Evolutionary conservation across 2,329 filamentous ascomycete species (phyloP).

Genomic region (Lecanosticta acicola): DNA sequence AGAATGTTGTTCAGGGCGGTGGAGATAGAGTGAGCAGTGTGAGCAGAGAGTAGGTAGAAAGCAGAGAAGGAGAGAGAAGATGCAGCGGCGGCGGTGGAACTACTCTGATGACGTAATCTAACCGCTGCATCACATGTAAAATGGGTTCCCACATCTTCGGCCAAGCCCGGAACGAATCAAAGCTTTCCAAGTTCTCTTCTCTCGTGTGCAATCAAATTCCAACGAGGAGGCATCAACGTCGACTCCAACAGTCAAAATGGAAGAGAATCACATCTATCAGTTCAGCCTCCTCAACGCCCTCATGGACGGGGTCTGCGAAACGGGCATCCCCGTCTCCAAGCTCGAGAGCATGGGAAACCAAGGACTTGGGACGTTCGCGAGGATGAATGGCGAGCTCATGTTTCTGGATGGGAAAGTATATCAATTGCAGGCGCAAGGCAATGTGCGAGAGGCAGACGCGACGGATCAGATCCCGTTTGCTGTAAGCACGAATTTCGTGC

Average conservation of each 20-base stretch:
- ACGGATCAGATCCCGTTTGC: slow-evolving; percentile 39
- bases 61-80: too few relatives aligned
- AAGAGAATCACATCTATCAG: slow-evolving; percentile 40
- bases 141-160: neutral
- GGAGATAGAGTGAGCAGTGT: too few relatives aligned
- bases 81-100: too few relatives aligned
- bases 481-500: slow-evolving; percentile 30
- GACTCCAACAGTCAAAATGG: slow-evolving; percentile 21
- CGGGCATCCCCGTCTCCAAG: slow-evolving; percentile 44
- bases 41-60: too few relatives aligned
- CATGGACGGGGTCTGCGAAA: slow-evolving; percentile 43
- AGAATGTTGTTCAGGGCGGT: too few relatives aligned
- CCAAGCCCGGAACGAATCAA: neutral
- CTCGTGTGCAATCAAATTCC: neutral
- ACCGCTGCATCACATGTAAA: neutral
- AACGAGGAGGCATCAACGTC: too few relatives aligned
- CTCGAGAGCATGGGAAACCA: slow-evolving; percentile 45
- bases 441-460: slow-evolving; percentile 30
- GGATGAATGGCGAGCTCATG: slow-evolving; percentile 43
- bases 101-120: too few relatives aligned
- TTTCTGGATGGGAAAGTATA: slow-evolving; percentile 39
- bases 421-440: slow-evolving; percentile 37
- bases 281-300: slow-evolving; percentile 41
- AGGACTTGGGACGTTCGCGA: slow-evolving; percentile 45
- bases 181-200: neutral